These are phyloP conservation scores for Cytospora leucostoma DNA, from an alignment of 2,329 filamentous ascomycete species.

Conservation along the genomic window DNA sequence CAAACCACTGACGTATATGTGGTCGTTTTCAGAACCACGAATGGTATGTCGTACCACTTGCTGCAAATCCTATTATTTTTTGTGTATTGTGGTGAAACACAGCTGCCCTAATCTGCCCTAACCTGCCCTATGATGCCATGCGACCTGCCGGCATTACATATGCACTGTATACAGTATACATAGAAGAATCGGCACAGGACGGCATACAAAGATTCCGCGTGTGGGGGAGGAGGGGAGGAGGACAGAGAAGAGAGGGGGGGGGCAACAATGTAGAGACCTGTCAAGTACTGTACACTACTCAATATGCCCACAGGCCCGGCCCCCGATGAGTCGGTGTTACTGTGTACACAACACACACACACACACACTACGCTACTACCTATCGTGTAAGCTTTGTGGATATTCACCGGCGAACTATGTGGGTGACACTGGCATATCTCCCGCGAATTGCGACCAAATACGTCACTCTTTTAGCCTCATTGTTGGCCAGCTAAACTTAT, in stretches of 20 bases:
- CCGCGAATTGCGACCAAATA: conserved; percentile 20
- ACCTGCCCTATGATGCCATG: conserved; percentile 15
- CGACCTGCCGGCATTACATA: background rate
- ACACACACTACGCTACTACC: background rate
- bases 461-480: conserved; percentile 22
- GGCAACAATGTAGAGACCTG: background rate
- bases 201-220: background rate
- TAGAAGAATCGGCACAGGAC: background rate
- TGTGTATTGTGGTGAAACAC: background rate
- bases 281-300: background rate
- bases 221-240: background rate
- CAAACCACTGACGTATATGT: background rate
- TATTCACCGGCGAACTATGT: conserved; percentile 5
- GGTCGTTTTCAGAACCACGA: background rate
- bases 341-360: background rate
- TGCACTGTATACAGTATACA: background rate
- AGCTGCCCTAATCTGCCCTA: conserved; percentile 10
- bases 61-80: background rate
- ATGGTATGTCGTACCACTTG: background rate
- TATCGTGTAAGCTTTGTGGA: background rate
- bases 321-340: background rate
- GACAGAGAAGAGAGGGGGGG: background rate
- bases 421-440: conserved; percentile 9
- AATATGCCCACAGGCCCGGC: background rate
- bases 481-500: conserved; percentile 1